Conservation (phyloP, 768 basidiomycete species). For the Boletus rubropictus region DNA sequence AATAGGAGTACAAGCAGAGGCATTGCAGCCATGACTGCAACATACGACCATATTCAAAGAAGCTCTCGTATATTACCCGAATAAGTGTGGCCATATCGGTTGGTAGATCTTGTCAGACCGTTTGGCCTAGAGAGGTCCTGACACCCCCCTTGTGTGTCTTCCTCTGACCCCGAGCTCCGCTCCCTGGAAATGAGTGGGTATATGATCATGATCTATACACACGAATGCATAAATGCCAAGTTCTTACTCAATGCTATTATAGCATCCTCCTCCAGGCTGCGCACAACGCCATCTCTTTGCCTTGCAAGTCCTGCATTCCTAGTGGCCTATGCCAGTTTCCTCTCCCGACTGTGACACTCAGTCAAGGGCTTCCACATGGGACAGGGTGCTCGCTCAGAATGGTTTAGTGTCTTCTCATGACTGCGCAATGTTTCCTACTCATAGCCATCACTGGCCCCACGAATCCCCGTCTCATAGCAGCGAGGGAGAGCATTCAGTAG, state of each 20-base stretch:
- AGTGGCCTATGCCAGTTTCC: slow-evolving; percentile 29
- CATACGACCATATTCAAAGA: slow-evolving; percentile 24
- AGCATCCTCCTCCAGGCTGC: slow-evolving; percentile 26
- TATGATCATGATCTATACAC: slow-evolving; percentile 32
- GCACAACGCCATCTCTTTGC: slow-evolving; percentile 17
- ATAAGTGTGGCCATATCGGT: slow-evolving; percentile 32
- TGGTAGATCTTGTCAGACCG: slow-evolving; percentile 31
- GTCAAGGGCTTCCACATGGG: slow-evolving; percentile 34
- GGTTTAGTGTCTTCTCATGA: slow-evolving; percentile 35
- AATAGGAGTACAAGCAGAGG: slow-evolving; percentile 21
- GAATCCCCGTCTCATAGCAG: slow-evolving; percentile 20
- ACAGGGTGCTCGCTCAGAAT: slow-evolving; percentile 33
- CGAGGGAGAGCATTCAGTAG: slow-evolving; percentile 26
- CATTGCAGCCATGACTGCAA: slow-evolving; percentile 16
- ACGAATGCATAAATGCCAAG: slow-evolving; percentile 34
- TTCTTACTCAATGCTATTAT: slow-evolving; percentile 29
- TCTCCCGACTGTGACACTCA: slow-evolving; percentile 22
- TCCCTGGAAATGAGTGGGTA: slow-evolving; percentile 38
- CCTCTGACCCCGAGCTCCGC: slow-evolving; percentile 38
- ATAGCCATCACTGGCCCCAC: slow-evolving; percentile 25
- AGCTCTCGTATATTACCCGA: slow-evolving; percentile 30
- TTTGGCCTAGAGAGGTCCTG: slow-evolving; percentile 30
- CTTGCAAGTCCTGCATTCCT: slow-evolving; percentile 17
- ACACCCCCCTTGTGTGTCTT: slow-evolving; percentile 35
- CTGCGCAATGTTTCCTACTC: slow-evolving; percentile 29